Evolutionary conservation across 441 rosid species (phyloP).

Genomic region (Pelargonium fulgidum): DNA sequence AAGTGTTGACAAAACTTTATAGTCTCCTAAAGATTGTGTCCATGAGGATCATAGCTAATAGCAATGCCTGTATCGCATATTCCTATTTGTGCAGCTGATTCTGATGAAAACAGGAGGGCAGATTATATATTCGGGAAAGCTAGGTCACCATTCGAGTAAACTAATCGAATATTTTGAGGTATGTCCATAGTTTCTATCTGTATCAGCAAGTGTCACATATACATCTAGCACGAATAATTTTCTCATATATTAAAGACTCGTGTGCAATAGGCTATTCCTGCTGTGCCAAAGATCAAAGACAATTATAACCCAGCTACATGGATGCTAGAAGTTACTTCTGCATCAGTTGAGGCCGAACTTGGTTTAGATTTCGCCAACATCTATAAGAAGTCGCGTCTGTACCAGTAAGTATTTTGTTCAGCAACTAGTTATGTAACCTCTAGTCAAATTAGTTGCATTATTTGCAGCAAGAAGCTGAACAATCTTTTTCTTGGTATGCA

Average conservation of each 20-base stretch:
- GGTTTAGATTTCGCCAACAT: slow-evolving; percentile 43
- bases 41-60: not conserved
- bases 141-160: slow-evolving; percentile 42
- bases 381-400: slow-evolving; percentile 35
- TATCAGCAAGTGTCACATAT: not conserved
- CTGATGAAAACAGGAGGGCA: slow-evolving; percentile 55
- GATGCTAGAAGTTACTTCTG: slow-evolving; percentile 55
- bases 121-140: slow-evolving; percentile 42
- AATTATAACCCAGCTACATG: slow-evolving; percentile 64
- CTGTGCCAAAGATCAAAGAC: slow-evolving; percentile 44
- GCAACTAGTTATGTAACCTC: not conserved
- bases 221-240: not conserved
- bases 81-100: slow-evolving; percentile 34
- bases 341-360: slow-evolving; percentile 40
- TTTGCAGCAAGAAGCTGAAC: too few species aligned
- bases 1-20: too few species aligned
- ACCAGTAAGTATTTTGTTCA: slow-evolving; percentile 23
- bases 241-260: not conserved
- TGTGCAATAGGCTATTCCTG: slow-evolving; percentile 31
- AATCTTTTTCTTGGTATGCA: slow-evolving; percentile 12
- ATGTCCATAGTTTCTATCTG: not conserved
- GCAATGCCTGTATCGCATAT: slow-evolving; percentile 1
- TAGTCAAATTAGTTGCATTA: too few species aligned
- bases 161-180: slow-evolving; percentile 47
- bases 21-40: not conserved